Conservation (phyloP, 768 basidiomycete species). For the Lepiota venenata region DNA sequence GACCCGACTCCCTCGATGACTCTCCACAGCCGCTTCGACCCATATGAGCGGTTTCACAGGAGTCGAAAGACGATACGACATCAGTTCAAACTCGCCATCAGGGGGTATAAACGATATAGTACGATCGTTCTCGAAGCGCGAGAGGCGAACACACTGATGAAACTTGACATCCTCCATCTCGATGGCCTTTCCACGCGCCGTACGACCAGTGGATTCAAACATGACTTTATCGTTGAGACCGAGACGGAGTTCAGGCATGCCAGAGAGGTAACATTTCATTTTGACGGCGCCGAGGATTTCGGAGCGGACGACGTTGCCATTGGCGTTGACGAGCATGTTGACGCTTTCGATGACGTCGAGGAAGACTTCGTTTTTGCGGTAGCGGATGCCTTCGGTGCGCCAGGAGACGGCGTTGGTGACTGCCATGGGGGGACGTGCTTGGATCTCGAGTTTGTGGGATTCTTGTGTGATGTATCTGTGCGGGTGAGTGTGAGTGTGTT, state of each 20-base stretch:
- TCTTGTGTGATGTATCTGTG: constrained; percentile 90
- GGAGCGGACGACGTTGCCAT: constrained; percentile 94
- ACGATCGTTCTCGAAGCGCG: constrained; percentile 97
- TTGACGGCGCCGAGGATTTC: constrained; percentile 99
- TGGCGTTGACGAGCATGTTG: constrained; percentile 94
- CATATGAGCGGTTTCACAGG: constrained; percentile 96
- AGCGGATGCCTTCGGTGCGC: constrained; percentile 95
- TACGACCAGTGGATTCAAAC: constrained; percentile 96
- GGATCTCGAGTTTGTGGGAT: constrained; percentile 93
- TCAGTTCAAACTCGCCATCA: constrained; percentile 97
- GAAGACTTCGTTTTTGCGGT: constrained; percentile 99
- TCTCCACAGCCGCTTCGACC: constrained; percentile 97
- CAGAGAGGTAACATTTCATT: constrained; percentile 99
- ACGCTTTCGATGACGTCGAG: constrained; percentile 98
- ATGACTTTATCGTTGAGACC: constrained; percentile 99
- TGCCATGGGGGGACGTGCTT: constrained; percentile 90
- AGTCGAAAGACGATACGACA: constrained; percentile 95
- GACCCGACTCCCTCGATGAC: constrained; percentile 87
- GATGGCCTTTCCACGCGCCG: constrained; percentile 93
- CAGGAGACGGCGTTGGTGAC: constrained; percentile 99
- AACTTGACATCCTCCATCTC: constrained; percentile 99
- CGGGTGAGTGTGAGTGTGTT: constrained; percentile 29
- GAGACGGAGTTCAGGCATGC: constrained; percentile 97
- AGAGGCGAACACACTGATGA: constrained; percentile 97
- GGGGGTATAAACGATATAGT: constrained; percentile 99